phyloP scores from a whole-genome alignment of 352 stramenopile species.

The Phytophthora crassamura region DNA sequence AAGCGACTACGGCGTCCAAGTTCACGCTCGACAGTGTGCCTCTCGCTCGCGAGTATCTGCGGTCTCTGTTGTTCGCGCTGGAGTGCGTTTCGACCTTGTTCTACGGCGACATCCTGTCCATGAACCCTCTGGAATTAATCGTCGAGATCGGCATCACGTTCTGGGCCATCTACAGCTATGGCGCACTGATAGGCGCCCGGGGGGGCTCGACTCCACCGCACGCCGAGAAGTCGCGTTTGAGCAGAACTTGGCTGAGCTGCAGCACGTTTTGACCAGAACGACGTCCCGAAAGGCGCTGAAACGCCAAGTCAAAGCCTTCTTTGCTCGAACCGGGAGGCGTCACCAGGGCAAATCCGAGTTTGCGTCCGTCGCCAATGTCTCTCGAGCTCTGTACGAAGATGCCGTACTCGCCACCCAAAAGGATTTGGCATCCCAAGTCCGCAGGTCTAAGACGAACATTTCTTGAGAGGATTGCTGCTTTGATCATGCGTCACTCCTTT shows the following conservation, averaged over 20 bases:
- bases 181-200: constrained; percentile 34
- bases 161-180: constrained; percentile 69
- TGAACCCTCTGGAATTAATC: constrained; percentile 65
- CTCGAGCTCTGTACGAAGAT: constrained; percentile 57
- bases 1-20: background rate
- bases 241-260: constrained; percentile 63
- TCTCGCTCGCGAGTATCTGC: constrained; percentile 59
- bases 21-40: constrained; percentile 42
- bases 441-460: constrained; percentile 55
- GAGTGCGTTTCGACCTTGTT: constrained; percentile 71
- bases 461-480: constrained; percentile 61
- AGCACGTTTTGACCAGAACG: constrained; percentile 71
- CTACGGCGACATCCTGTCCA: constrained; percentile 43
- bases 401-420: constrained; percentile 59
- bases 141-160: constrained; percentile 63
- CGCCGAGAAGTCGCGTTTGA: constrained; percentile 59
- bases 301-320: constrained; percentile 76
- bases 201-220: constrained; percentile 52
- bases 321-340: constrained; percentile 62
- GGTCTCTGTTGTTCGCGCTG: constrained; percentile 64
- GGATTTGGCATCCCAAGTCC: constrained; percentile 56
- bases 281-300: constrained; percentile 64
- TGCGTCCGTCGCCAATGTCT: constrained; percentile 51
- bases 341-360: constrained; percentile 60
- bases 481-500: too few species aligned